A percentile compares a stretch with the other conserved stretches of the same genome.
phyloP scores from a whole-genome alignment of 177 flowering plant species.

The Vitis hybrid region DNA sequence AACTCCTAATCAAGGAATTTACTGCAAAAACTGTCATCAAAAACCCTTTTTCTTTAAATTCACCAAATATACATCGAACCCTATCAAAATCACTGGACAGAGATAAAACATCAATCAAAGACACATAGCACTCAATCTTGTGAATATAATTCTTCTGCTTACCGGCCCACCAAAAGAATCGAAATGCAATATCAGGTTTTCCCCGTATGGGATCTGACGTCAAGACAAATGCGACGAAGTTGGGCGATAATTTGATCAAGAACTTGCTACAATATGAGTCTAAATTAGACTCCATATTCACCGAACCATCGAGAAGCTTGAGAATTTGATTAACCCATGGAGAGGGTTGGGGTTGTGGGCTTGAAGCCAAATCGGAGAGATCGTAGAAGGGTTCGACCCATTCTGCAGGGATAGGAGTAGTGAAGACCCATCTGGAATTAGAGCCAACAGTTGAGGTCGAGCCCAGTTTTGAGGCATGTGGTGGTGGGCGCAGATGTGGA shows the following conservation, averaged over 20 bases:
- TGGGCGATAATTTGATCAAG: conserved; percentile 51
- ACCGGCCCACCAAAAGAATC: conserved; percentile 79
- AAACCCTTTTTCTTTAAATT: conserved; percentile 45
- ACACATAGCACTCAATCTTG: conserved; percentile 61
- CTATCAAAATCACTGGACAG: conserved; percentile 33
- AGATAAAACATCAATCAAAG: conserved; percentile 52
- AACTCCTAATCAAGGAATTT: conserved; percentile 70
- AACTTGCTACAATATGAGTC: conserved; percentile 40
- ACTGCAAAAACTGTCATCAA: conserved; percentile 40
- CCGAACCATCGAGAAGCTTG: conserved; percentile 40
- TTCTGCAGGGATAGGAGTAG: conserved; percentile 63
- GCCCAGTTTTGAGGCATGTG: not conserved
- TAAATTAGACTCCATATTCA: conserved; percentile 40
- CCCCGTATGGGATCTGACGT: conserved; percentile 24
- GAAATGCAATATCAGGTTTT: conserved; percentile 40
- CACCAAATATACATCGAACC: conserved; percentile 35
- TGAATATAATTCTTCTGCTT: conserved; percentile 55
- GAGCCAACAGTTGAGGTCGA: conserved; percentile 3
- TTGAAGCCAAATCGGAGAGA: conserved; percentile 52
- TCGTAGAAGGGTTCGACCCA: conserved; percentile 74
- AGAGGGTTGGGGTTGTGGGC: conserved; percentile 44
- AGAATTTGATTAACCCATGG: conserved; percentile 70
- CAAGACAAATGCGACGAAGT: conserved; percentile 42
- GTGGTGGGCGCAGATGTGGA: not conserved
- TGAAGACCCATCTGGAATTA: conserved; percentile 33